Evolutionary conservation across 495 filamentous ascomycete genomes (phyloP).

Genomic region (Talaromyces ruber): DNA sequence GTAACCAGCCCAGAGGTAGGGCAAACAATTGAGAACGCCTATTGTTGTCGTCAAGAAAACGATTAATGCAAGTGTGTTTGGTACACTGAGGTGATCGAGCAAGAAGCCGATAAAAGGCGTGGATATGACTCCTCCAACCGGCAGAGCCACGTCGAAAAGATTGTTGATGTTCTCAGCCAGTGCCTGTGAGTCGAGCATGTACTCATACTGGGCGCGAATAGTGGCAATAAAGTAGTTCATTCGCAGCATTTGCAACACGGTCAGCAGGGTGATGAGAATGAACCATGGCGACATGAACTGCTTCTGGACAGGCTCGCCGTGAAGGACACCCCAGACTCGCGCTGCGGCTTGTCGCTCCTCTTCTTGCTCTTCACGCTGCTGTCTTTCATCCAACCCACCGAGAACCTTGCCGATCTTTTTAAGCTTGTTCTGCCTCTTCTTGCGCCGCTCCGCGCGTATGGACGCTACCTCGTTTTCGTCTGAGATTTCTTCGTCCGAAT

Average conservation of each 20-base stretch:
- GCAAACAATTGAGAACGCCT: conserved; percentile 69
- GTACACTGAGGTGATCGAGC: conserved; percentile 62
- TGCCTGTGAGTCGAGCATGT: conserved; percentile 50
- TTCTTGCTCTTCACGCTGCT: conserved; percentile 40
- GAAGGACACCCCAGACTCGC: conserved; percentile 72
- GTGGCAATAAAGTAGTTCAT: conserved; percentile 98
- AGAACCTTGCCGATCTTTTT: conserved; percentile 63
- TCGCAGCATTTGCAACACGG: conserved; percentile 88
- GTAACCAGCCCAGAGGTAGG: conserved; percentile 64
- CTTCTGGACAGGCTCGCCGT: conserved; percentile 56
- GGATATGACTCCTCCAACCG: conserved; percentile 71
- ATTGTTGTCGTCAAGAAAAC: conserved; percentile 68
- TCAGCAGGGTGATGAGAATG: conserved; percentile 75
- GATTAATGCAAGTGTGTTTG: conserved; percentile 56
- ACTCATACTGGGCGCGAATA: conserved; percentile 74
- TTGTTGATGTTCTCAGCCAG: conserved; percentile 64
- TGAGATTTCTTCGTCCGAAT: conserved; percentile 48
- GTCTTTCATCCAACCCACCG: conserved; percentile 43
- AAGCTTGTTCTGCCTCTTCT: conserved; percentile 53
- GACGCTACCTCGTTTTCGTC: conserved; percentile 36
- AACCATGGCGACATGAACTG: conserved; percentile 88
- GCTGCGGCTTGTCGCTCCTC: conserved; percentile 43
- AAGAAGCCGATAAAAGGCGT: conserved; percentile 83
- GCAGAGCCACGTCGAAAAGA: conserved; percentile 83
- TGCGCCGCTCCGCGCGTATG: conserved; percentile 48